Base-by-base conservation (phyloP, 202 grass and related monocot species). In the Panicum virgatum region DNA sequence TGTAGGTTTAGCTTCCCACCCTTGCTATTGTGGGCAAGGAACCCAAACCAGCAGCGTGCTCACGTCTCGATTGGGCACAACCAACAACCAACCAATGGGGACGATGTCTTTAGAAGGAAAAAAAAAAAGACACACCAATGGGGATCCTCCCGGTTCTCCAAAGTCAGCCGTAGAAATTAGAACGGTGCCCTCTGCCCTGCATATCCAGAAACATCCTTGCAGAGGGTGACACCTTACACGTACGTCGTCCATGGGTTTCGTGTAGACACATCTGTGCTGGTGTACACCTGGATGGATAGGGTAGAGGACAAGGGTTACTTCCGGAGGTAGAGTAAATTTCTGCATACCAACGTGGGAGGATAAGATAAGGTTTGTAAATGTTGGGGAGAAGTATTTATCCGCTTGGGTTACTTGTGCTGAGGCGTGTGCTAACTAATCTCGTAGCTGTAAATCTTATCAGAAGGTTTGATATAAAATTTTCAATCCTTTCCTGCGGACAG, bases 281-380 rank as follows among this genome's bases (percentile, higher is more conserved):
- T 47, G 67, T 30, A 70, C 67, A 70, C 45, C 69, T 72, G 45
- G 69, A 51, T 62, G 60, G 29, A 34, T 62, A 62, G 60, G 60
- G 14, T 12, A 32, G 12, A 62, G 59, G 58, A 29, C 67, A 71
- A 32, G 69, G 16, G 22, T 40, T 65, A 53, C 58, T 53, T 64
- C 45, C 30, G 75, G 68, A 3, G 32, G 32, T 34, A n/a, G n/a
- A n/a, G n/a, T n/a, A 34, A 30, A 64, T 58, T 39, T 72, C 45
- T 36, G 53, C 71, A 11, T 29, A 53, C 42, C 12, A 64, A 37
- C 60, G 12, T 43, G 14, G 11, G 5, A 54, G 39, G 76, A 70
- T 34, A 70, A 50, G 87, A 82, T 82, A 89, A 89, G 38, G 72
- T 77, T n/a, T 60, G 11, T 27, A 39, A 76, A 76, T 56, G 22